Evolutionary conservation across 1,284 basidiomycete genomes (phyloP).

Genomic region (Earliella scabrosa): DNA sequence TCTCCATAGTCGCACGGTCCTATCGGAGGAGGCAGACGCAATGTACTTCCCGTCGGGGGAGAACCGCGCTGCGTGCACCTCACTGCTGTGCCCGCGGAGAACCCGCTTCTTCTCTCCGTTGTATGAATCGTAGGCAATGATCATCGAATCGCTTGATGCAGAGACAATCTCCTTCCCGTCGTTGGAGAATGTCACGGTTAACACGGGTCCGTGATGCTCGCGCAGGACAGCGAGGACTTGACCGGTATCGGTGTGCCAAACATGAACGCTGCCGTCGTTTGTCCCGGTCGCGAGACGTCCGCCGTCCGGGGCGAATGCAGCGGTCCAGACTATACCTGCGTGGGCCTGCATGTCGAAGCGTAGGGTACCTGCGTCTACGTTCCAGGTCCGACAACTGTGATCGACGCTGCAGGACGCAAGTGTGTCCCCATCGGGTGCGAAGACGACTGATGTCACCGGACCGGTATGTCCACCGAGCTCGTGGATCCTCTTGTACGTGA

Average conservation of each 20-base stretch:
- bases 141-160: slow-evolving; percentile 19
- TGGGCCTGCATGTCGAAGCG: slow-evolving; percentile 22
- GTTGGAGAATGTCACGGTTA: slow-evolving; percentile 14
- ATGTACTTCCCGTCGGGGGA: too few relatives aligned
- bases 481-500: slow-evolving; percentile 11
- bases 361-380: slow-evolving; percentile 16
- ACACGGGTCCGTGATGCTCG: slow-evolving; percentile 6
- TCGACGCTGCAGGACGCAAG: slow-evolving; percentile 28
- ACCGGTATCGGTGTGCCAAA: slow-evolving; percentile 22
- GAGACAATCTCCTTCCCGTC: slow-evolving; percentile 21
- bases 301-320: slow-evolving; percentile 31
- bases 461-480: slow-evolving; percentile 21
- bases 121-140: slow-evolving; percentile 2
- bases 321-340: slow-evolving; percentile 18
- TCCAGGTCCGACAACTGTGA: slow-evolving; percentile 26
- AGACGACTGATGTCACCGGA: slow-evolving; percentile 18
- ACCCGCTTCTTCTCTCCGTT: too few relatives aligned
- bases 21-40: too few relatives aligned
- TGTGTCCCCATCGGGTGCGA: slow-evolving; percentile 23
- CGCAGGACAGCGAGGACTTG: neutral
- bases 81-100: too few relatives aligned
- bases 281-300: slow-evolving; percentile 29
- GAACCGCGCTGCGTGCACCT: too few relatives aligned
- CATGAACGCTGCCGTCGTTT: slow-evolving; percentile 21
- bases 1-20: too few relatives aligned